Conservation (phyloP, 2,329 filamentous ascomycete species). For the Ophiostoma novo-ulmi region DNA sequence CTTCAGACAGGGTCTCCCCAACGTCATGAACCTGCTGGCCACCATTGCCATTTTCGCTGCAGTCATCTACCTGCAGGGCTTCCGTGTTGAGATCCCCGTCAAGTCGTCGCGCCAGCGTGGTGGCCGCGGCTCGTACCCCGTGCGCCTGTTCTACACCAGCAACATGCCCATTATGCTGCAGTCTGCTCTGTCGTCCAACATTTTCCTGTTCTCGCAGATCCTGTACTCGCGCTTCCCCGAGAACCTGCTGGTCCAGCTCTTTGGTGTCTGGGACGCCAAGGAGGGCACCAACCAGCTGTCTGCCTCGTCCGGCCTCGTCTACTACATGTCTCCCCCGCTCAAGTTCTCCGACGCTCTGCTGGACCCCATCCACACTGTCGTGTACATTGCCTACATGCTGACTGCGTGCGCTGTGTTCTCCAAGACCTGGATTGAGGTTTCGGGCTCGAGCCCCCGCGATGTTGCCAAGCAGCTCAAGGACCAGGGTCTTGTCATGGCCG, state of each 20-base stretch:
- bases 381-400: conserved; percentile 98
- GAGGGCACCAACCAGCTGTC: conserved; percentile 95
- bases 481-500: conserved; percentile 98
- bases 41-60: conserved; percentile 91
- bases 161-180: conserved; percentile 99
- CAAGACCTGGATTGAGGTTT: conserved; percentile 99
- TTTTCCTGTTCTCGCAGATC: conserved; percentile 99
- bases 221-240: conserved; percentile 98
- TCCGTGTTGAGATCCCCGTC: conserved; percentile 99
- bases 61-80: conserved; percentile 98
- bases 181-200: conserved; percentile 95
- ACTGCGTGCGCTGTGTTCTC: conserved; percentile 91
- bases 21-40: conserved; percentile 97
- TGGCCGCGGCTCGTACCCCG: conserved; percentile 94
- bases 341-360: conserved; percentile 96
- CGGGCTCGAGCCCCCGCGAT: conserved; percentile 92
- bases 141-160: conserved; percentile 99
- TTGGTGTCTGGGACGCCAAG: conserved; percentile 97
- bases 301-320: conserved; percentile 87
- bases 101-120: conserved; percentile 99
- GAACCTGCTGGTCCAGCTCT: conserved; percentile 94
- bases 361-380: conserved; percentile 91
- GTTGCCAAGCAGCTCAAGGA: conserved; percentile 99
- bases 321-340: conserved; percentile 98
- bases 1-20: conserved; percentile 98